Percentiles rank a stretch among this genome's conserved stretches.
Conservation (phyloP, 2,329 filamentous ascomycete species). For the Fusarium ambrosium region DNA sequence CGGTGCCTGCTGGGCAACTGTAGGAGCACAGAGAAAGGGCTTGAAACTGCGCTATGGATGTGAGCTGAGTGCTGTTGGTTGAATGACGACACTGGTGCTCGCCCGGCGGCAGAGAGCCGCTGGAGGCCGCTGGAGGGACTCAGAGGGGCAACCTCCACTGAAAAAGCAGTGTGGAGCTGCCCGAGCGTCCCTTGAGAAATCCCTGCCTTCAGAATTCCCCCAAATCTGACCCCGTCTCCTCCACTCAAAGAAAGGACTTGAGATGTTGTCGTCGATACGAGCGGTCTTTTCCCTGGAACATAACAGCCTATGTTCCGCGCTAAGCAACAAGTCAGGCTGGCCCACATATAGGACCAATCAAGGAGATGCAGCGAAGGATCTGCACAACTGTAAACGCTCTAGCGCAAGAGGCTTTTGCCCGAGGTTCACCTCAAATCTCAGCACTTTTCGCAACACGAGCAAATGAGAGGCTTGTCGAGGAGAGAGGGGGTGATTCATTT, state of each 20-base stretch:
- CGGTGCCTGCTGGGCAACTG: conserved; percentile 6
- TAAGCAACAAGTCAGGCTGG: neutral
- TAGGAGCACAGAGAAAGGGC: neutral
- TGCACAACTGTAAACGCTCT: conserved; percentile 2
- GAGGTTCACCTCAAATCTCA: neutral
- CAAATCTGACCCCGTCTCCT: conserved; percentile 11
- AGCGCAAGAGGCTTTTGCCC: neutral
- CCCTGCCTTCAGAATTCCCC: neutral
- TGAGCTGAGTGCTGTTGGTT: neutral
- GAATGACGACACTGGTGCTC: conserved; percentile 6
- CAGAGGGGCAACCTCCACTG: conserved; percentile 36
- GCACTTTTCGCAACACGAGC: neutral
- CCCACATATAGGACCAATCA: conserved; percentile 9
- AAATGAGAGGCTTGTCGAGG: neutral
- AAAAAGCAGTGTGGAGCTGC: conserved; percentile 41
- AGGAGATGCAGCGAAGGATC: conserved; percentile 6
- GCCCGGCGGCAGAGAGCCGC: neutral
- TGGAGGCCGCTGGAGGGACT: conserved; percentile 23
- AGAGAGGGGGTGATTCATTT: neutral
- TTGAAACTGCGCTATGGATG: neutral
- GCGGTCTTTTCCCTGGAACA: conserved; percentile 24
- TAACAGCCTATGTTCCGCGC: conserved; percentile 2
- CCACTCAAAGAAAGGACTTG: neutral
- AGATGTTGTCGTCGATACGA: neutral
- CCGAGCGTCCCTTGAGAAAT: conserved; percentile 10